phyloP scores from a whole-genome alignment of 306 rosid species.

The Cucurbita pepo region DNA sequence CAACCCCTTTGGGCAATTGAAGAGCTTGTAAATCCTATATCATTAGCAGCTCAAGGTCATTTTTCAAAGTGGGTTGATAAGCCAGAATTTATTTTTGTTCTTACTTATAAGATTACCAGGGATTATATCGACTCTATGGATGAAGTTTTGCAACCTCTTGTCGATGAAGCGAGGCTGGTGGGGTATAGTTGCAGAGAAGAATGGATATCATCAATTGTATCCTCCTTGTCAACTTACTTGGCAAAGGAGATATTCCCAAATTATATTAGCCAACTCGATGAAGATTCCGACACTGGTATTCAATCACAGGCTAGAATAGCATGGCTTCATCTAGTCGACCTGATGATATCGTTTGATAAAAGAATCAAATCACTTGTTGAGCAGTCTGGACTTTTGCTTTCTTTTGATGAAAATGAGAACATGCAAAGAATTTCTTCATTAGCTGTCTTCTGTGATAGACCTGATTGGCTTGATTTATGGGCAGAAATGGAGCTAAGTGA shows the following conservation, averaged over 20 bases:
- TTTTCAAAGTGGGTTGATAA: conserved; percentile 77
- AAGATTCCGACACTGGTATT: conserved; percentile 27
- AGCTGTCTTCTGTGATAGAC: conserved; percentile 70
- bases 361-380: conserved; percentile 61
- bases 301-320: conserved; percentile 46
- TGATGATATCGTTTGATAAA: conserved; percentile 91
- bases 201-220: conserved; percentile 81
- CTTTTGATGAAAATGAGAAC: conserved; percentile 46
- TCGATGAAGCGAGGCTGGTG: conserved; percentile 67
- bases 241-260: conserved; percentile 78
- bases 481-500: conserved; percentile 76
- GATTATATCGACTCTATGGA: conserved; percentile 78
- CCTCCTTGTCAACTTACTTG: conserved; percentile 68
- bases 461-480: conserved; percentile 95
- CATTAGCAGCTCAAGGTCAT: conserved; percentile 70
- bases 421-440: conserved; percentile 52
- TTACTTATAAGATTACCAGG: conserved; percentile 63
- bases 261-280: conserved; percentile 35
- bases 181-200: conserved; percentile 96
- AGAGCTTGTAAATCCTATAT: conserved; percentile 86
- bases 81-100: conserved; percentile 83
- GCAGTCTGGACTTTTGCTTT: conserved; percentile 48
- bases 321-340: conserved; percentile 79
- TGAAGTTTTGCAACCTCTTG: conserved; percentile 82
- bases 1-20: conserved; percentile 97